Evolutionary conservation across 2,329 filamentous ascomycete genomes (phyloP).

Genomic region (Verticillium tricorpus): DNA sequence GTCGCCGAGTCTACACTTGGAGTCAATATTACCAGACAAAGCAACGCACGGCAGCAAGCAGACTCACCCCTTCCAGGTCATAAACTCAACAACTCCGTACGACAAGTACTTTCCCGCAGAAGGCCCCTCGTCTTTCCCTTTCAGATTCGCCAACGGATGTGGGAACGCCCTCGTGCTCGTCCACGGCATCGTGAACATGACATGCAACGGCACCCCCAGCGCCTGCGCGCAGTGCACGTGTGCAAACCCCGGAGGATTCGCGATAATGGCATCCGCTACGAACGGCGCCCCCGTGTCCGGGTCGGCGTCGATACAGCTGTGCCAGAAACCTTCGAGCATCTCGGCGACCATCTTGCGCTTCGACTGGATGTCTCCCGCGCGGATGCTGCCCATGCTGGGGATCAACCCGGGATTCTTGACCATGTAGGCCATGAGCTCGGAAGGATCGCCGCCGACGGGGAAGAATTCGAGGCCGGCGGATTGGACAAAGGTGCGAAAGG

Average conservation of each 20-base stretch:
- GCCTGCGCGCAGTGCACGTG: slow-evolving; percentile 43
- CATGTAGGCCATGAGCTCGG: slow-evolving; percentile 30
- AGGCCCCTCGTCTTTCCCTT: slow-evolving; percentile 46
- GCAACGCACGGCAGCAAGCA: background rate
- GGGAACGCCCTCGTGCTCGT: slow-evolving; percentile 68
- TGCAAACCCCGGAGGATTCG: slow-evolving; percentile 43
- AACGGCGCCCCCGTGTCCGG: slow-evolving; percentile 27
- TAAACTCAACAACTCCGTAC: slow-evolving; percentile 67
- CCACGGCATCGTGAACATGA: slow-evolving; percentile 66
- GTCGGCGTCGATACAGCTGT: slow-evolving; percentile 13
- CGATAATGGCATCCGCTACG: slow-evolving; percentile 45
- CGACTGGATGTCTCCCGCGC: slow-evolving; percentile 19
- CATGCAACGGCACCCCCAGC: slow-evolving; percentile 37
- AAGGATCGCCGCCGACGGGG: slow-evolving; percentile 47
- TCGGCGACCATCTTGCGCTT: slow-evolving; percentile 17
- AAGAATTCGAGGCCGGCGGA: slow-evolving; percentile 47
- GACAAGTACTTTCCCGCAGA: slow-evolving; percentile 66
- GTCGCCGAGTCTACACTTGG: slow-evolving; percentile 49
- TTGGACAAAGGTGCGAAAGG: slow-evolving; percentile 43
- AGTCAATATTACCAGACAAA: too few species aligned
- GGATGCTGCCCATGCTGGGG: slow-evolving; percentile 18
- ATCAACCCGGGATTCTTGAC: slow-evolving; percentile 22
- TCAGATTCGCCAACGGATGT: slow-evolving; percentile 64
- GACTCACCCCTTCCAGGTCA: slow-evolving; percentile 67
- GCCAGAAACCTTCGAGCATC: slow-evolving; percentile 20